phyloP scores from a whole-genome alignment of 2,329 filamentous ascomycete genomes.

The Torrubiella hemipterigena region DNA sequence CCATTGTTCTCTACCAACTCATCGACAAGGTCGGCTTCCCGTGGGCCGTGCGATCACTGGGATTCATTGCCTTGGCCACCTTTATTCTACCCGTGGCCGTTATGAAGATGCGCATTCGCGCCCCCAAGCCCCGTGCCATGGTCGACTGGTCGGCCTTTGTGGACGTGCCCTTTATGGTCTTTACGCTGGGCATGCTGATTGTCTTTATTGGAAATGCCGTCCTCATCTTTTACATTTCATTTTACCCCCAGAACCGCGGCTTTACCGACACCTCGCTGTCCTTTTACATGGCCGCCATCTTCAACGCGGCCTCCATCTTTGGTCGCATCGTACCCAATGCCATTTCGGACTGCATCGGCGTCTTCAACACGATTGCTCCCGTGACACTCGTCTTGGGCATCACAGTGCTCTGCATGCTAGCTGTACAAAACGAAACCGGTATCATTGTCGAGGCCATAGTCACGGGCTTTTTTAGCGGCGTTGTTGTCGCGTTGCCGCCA shows the following conservation, averaged over 20 bases:
- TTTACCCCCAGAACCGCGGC: slow-evolving; percentile 55
- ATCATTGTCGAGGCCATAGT: neutral
- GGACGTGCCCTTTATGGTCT: slow-evolving; percentile 43
- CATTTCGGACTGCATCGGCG: slow-evolving; percentile 18
- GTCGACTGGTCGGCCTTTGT: slow-evolving; percentile 22
- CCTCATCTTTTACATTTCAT: slow-evolving; percentile 51
- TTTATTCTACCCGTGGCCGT: slow-evolving; percentile 34
- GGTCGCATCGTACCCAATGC: slow-evolving; percentile 55
- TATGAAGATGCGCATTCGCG: neutral
- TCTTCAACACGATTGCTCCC: slow-evolving; percentile 16
- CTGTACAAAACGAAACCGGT: neutral
- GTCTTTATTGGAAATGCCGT: slow-evolving; percentile 42
- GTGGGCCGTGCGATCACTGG: slow-evolving; percentile 31
- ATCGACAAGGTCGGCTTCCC: slow-evolving; percentile 28
- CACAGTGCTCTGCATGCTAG: neutral
- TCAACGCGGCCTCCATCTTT: slow-evolving; percentile 66
- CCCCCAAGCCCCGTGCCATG: neutral
- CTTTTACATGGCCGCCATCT: slow-evolving; percentile 64
- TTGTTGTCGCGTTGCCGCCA: neutral
- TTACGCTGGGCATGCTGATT: slow-evolving; percentile 50
- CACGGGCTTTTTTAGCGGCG: neutral
- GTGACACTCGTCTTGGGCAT: neutral
- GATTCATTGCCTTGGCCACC: slow-evolving; percentile 28
- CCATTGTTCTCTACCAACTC: slow-evolving; percentile 28
- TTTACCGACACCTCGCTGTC: slow-evolving; percentile 47